Evolutionary conservation across 371 early-diverging fungal species (phyloP), one percentile per base, ranked within the genome.

Genomic region (Mucor lusitanicus): DNA sequence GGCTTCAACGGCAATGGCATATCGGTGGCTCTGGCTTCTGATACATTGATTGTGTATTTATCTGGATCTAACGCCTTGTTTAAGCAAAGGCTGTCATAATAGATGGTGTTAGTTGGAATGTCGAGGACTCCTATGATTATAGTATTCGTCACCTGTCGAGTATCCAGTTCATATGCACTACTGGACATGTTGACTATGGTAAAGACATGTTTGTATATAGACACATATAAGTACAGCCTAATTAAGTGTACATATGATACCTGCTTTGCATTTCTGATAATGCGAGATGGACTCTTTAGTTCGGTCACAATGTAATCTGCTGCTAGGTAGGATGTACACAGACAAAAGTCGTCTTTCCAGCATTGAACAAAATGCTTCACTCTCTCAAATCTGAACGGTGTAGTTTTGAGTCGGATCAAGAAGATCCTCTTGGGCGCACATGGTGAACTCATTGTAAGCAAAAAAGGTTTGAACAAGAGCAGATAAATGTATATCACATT

Each of bases 261-360:
- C 6, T 59, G 23, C 2, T 23, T 13, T 33, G 53, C 21, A 17
- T 30, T 50, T 61, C 61, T 46, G 19, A 48, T 23, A 48, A 61
- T 61, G 8, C 61, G 61, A 21, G 35, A 50, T n/a, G 50, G 53
- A 21, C 53, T 53, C 21, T 53, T 62, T 23, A 62, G 23, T 30
- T 62, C 62, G 11, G 62, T 53, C 3, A 62, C 53, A 53, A 53
- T 62, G 27, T 53, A 53, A 37, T 53, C 53, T n/a, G 53, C 53
- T 7, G 21, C 13, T 12, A 19, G 15, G 27, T 25, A 33, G 2
- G 35, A 21, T 35, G 5, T 11, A 6, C 21, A 27, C 33, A 21
- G 2, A 2, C 30, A 32, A 53, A 50, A 62, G 13, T 53, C 62
- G 23, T 50, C n/a, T 4, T 19, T 19, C 35, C 19, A 37, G 4